Evolutionary conservation across 768 basidiomycete genomes (phyloP).

Genomic region (Lactarius akahatsu): DNA sequence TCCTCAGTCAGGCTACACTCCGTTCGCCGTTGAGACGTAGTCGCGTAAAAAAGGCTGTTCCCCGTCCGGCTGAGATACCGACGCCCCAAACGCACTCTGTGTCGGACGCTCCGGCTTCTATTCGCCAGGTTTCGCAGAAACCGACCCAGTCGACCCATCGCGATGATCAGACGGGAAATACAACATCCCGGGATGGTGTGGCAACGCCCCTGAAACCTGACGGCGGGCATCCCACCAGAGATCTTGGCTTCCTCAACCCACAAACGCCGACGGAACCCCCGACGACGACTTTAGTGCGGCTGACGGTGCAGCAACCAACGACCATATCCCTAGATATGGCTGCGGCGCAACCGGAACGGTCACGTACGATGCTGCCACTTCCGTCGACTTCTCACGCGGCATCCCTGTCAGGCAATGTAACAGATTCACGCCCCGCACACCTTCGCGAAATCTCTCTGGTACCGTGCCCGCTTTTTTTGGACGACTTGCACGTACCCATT

Average conservation of each 20-base stretch:
- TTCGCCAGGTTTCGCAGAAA: neutral
- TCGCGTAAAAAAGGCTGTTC: neutral
- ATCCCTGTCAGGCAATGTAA: neutral
- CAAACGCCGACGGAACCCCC: neutral
- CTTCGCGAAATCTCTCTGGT: conserved; percentile 7
- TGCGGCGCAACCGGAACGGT: neutral
- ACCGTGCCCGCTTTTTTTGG: neutral
- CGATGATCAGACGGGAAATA: neutral
- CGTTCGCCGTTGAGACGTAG: neutral
- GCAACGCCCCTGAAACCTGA: neutral
- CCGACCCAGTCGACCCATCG: neutral
- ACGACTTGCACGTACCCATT: neutral
- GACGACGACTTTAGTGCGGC: neutral
- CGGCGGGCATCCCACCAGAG: neutral
- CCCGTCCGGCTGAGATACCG: neutral
- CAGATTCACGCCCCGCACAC: neutral
- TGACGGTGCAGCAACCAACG: neutral
- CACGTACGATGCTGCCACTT: neutral
- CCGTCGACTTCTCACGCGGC: neutral
- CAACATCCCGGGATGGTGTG: neutral
- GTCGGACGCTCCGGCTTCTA: neutral
- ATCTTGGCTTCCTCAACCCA: neutral
- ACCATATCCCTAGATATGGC: neutral
- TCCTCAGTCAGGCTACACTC: neutral
- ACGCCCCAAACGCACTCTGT: neutral